Conservation (phyloP, 148 eudicot genomes). For the Selenicereus undatus region DNA sequence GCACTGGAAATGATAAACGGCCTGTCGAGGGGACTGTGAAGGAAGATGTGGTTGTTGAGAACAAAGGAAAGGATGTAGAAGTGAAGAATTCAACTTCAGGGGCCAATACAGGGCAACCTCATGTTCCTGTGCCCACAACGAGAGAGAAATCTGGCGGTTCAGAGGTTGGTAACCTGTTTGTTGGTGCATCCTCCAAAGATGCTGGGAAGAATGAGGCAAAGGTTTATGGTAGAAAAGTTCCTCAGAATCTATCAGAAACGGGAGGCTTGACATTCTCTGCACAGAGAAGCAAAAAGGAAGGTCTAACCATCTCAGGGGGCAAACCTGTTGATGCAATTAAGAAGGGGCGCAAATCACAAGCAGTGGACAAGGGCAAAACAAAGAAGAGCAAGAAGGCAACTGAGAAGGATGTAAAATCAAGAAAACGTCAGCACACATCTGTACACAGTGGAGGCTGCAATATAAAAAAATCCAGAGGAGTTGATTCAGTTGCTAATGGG, state of each 20-base stretch:
- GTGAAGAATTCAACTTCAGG: conserved; percentile 23
- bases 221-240: conserved; percentile 14
- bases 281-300: conserved; percentile 12
- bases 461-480: conserved; percentile 12
- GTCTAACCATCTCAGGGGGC: conserved; percentile 12
- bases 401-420: conserved; percentile 3
- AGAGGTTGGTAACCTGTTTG: conserved; percentile 1
- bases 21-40: conserved; percentile 17
- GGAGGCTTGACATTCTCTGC: conserved; percentile 20
- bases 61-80: conserved; percentile 33
- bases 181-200: conserved; percentile 11
- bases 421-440: conserved; percentile 21
- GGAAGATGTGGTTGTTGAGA: conserved; percentile 27
- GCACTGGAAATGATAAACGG: conserved; percentile 18
- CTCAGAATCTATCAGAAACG: conserved; percentile 17
- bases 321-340: conserved; percentile 4
- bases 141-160: background rate
- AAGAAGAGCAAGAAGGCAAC: conserved; percentile 11
- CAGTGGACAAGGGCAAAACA: conserved; percentile 15
- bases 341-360: conserved; percentile 24
- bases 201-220: conserved; percentile 23
- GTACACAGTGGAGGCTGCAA: conserved; percentile 8
- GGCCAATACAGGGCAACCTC: conserved; percentile 16
- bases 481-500: conserved; percentile 19
- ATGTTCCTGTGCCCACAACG: conserved; percentile 15